A percentile compares a stretch with the other conserved stretches of the same genome.
phyloP scores from a whole-genome alignment of 495 filamentous ascomycete species.

The Saxophila tyrrhenica region DNA sequence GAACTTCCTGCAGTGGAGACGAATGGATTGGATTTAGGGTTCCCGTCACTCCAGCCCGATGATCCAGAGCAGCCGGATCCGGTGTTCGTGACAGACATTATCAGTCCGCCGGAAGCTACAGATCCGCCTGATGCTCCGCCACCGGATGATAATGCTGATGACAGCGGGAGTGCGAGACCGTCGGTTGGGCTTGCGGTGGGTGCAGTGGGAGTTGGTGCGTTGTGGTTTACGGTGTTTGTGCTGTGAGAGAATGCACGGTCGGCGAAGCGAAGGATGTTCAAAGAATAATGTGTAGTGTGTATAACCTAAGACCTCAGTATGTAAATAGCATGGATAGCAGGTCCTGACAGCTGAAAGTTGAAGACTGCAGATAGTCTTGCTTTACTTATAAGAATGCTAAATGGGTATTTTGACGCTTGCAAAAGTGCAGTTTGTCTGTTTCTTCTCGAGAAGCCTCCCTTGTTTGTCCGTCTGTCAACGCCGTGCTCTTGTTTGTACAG shows the following conservation, averaged over 20 bases:
- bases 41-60: not conserved
- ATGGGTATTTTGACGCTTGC: not conserved
- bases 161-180: not conserved
- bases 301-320: not conserved
- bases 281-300: not conserved
- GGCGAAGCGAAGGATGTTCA: not conserved
- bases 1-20: not conserved
- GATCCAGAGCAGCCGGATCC: not conserved
- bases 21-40: not conserved
- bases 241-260: not conserved
- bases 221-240: not conserved
- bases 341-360: not conserved
- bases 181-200: not conserved
- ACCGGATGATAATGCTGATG: not conserved
- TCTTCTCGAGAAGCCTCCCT: too few relatives aligned
- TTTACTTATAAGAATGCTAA: not conserved
- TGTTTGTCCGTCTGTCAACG: too few relatives aligned
- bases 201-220: not conserved
- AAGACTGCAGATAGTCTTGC: not conserved
- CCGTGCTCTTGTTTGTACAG: too few relatives aligned
- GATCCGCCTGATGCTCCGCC: not conserved
- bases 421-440: not conserved
- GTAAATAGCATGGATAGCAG: not conserved
- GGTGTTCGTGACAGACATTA: not conserved
- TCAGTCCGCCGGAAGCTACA: not conserved